Conservation (phyloP, 2,329 filamentous ascomycete species). For the Aspergillus sp. region DNA sequence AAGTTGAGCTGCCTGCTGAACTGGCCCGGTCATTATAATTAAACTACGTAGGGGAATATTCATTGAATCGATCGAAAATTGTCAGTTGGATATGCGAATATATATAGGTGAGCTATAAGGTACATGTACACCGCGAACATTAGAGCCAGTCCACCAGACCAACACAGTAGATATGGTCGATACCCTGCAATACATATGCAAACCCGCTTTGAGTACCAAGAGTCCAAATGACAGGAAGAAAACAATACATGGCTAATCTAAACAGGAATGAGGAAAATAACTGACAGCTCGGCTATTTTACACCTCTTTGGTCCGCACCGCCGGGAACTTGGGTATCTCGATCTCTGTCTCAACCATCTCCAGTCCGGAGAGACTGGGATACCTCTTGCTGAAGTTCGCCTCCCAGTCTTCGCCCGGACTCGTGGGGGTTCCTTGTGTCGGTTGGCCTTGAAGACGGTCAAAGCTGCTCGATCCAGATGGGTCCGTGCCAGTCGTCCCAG, state of each 20-base stretch:
- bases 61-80: neutral
- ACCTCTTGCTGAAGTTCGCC: conserved; percentile 76
- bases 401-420: conserved; percentile 60
- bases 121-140: conserved; percentile 11
- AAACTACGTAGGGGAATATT: neutral
- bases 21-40: neutral
- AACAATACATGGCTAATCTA: conserved; percentile 5
- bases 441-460: conserved; percentile 19
- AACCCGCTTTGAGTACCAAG: conserved; percentile 4
- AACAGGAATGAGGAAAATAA: neutral
- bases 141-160: conserved; percentile 9
- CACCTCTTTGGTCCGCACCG: conserved; percentile 44
- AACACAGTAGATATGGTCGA: conserved; percentile 9
- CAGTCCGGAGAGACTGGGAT: conserved; percentile 78
- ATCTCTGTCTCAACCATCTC: conserved; percentile 82
- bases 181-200: conserved; percentile 6
- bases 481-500: conserved; percentile 30
- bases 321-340: conserved; percentile 37
- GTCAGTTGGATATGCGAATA: neutral
- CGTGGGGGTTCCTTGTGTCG: conserved; percentile 24
- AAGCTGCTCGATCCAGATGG: conserved; percentile 22
- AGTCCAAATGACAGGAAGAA: neutral
- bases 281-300: conserved; percentile 18
- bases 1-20: neutral
- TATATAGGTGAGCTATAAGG: conserved; percentile 9